These are phyloP conservation scores for Botrytis aclada DNA, from an alignment of 2,329 filamentous ascomycete species.

Conservation along the genomic window DNA sequence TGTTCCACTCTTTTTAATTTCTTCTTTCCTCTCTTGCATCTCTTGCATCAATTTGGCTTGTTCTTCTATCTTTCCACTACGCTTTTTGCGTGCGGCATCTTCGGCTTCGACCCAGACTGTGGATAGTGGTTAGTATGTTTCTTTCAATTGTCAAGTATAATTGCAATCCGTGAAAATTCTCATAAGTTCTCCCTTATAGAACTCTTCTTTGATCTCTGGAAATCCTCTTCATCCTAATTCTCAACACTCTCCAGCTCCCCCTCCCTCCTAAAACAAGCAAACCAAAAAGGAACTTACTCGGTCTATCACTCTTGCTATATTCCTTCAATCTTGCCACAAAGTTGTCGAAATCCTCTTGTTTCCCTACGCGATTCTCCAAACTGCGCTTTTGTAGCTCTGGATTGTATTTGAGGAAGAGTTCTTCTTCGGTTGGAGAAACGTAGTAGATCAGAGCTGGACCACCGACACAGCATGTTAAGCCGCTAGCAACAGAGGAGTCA, in stretches of 20 bases:
- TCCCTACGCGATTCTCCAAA: conserved; percentile 71
- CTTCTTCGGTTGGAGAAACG: conserved; percentile 81
- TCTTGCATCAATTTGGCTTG: conserved; percentile 41
- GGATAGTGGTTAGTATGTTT: background rate
- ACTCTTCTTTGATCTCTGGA: background rate
- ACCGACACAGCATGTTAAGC: conserved; percentile 69
- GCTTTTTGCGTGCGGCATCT: conserved; percentile 40
- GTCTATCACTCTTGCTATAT: conserved; percentile 86
- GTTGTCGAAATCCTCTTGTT: conserved; percentile 82
- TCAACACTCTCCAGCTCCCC: background rate
- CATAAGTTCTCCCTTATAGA: background rate
- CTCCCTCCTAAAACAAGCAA: background rate
- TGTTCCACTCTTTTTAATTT: conserved; percentile 39
- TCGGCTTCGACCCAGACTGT: conserved; percentile 48
- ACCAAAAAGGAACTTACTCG: conserved; percentile 57
- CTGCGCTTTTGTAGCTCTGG: conserved; percentile 89
- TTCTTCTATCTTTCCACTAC: conserved; percentile 39
- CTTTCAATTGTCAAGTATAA: background rate
- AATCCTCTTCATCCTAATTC: background rate
- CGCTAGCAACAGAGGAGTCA: conserved; percentile 50
- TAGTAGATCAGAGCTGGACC: conserved; percentile 82
- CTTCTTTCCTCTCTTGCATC: conserved; percentile 42
- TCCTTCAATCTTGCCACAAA: conserved; percentile 83
- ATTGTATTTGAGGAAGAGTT: conserved; percentile 89
- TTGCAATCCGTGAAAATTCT: background rate